Evolutionary conservation across 2,329 filamentous ascomycete genomes (phyloP), one percentile per base, ranked within the genome.

Genomic region (Fusarium proliferatum): DNA sequence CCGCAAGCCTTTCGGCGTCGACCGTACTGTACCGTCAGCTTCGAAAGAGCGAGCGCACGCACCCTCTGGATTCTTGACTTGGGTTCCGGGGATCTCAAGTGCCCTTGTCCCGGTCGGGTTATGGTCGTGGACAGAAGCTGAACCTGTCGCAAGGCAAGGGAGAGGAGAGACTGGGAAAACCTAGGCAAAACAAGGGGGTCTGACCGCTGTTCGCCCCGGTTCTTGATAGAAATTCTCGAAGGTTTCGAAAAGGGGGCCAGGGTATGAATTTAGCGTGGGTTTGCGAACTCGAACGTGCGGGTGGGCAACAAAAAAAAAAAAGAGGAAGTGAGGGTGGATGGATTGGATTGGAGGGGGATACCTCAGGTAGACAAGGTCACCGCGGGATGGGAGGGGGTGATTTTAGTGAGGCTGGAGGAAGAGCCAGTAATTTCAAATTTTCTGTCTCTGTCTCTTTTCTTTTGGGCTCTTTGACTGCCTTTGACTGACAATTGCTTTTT

Each of bases 231-330:
- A 53, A 78, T 78, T 78, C 77, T 78, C 75, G 77, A 78, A 78
- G 77, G 75, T 77, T 78, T 78, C 77, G 76, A 78, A 78, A 74
- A 78, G 67, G 72, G 71, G 75, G 75, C 75, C 68, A 74, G 72
- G 76, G 73, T 74, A 53, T 66, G 56, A 62, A 43, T 53, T 58
- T 64, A 61, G 75, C 74, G 73, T 69, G 68, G 71, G 67, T 58
- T 75, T 70, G 64, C 61, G 72, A 77, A 67, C 71, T 72, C 49
- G 63, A 71, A 75, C 61, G 61, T 73, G 73, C 43, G 57, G 67
- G 60, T 63, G 71, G 68, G 62, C 66, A 28, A 45, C 41, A 38
- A 61, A 42, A 59, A 67, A 57, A 34, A 33, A 46, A 26, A 26
- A 26, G 45, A 46, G 43, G 43, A 28, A 46, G 39, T 21, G 71